Evolutionary conservation across 1,284 basidiomycete genomes (phyloP).

Genomic region (Cronartium quercuum): DNA sequence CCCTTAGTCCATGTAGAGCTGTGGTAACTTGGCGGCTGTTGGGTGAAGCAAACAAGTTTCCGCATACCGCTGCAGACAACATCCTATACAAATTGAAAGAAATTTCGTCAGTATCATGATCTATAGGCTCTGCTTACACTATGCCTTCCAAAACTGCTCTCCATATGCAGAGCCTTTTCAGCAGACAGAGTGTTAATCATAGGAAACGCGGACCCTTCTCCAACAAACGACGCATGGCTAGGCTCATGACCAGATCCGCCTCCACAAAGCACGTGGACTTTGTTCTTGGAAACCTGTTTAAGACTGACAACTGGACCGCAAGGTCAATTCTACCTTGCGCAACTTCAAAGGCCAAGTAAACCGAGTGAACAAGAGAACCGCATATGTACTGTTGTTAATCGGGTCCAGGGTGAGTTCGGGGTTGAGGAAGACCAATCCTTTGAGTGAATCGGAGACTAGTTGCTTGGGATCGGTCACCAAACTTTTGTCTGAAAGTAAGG

Average conservation of each 20-base stretch:
- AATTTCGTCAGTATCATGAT: not conserved
- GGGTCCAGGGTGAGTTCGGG: conserved; percentile 63
- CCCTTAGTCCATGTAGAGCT: conserved; percentile 70
- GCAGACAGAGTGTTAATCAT: too few species aligned
- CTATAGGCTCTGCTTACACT: too few species aligned
- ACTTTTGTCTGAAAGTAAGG: conserved; percentile 56
- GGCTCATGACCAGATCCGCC: conserved; percentile 90
- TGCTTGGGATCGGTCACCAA: conserved; percentile 63
- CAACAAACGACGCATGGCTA: conserved; percentile 72
- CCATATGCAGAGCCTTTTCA: too few species aligned
- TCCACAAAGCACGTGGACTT: conserved; percentile 76
- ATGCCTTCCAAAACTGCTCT: too few species aligned
- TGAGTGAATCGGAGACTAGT: conserved; percentile 69
- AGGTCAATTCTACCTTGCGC: not conserved
- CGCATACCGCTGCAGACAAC: conserved; percentile 74
- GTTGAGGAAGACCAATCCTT: conserved; percentile 66
- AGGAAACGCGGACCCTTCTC: conserved; percentile 44
- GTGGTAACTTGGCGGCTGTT: conserved; percentile 72
- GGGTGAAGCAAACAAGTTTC: conserved; percentile 80
- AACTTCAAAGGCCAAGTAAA: conserved; percentile 35
- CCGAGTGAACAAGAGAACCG: conserved; percentile 1
- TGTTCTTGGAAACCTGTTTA: conserved; percentile 57
- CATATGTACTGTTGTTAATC: conserved; percentile 38
- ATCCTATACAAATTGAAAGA: conserved; percentile 53
- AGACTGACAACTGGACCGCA: conserved; percentile 59